Evolutionary conservation across 2,329 filamentous ascomycete genomes (phyloP).

Genomic region (Waltergamsia citrina): DNA sequence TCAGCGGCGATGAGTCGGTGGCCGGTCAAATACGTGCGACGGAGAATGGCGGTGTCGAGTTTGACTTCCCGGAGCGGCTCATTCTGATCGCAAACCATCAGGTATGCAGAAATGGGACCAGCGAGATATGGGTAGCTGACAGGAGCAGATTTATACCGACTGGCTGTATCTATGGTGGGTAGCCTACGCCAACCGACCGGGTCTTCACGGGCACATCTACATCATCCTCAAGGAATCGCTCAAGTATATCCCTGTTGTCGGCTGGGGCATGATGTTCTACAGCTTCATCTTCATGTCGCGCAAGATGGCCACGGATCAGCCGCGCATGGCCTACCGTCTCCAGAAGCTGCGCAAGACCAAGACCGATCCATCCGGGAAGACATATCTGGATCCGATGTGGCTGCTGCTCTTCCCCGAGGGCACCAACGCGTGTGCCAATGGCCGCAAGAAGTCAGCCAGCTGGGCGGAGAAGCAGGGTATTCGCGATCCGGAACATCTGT

Average conservation of each 20-base stretch:
- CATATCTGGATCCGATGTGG: slow-evolving; percentile 75
- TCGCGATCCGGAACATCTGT: slow-evolving; percentile 61
- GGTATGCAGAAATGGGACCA: slow-evolving; percentile 26
- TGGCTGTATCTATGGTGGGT: slow-evolving; percentile 94
- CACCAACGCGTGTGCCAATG: slow-evolving; percentile 68
- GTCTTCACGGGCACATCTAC: slow-evolving; percentile 78
- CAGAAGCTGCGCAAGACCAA: slow-evolving; percentile 54
- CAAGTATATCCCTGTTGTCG: slow-evolving; percentile 71
- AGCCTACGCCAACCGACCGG: slow-evolving; percentile 66
- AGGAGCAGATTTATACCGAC: slow-evolving; percentile 65
- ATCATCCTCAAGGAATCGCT: slow-evolving; percentile 87
- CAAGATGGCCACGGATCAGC: slow-evolving; percentile 74
- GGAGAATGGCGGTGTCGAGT: slow-evolving; percentile 63
- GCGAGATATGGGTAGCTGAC: slow-evolving; percentile 6
- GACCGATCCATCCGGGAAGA: slow-evolving; percentile 40
- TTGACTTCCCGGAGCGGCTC: slow-evolving; percentile 71
- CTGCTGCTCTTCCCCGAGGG: slow-evolving; percentile 81
- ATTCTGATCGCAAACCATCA: slow-evolving; percentile 85
- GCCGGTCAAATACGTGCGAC: slow-evolving; percentile 63
- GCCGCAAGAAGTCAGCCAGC: slow-evolving; percentile 56
- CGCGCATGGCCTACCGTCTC: slow-evolving; percentile 65
- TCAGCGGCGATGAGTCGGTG: slow-evolving; percentile 77
- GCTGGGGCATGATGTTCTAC: slow-evolving; percentile 75
- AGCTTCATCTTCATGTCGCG: slow-evolving; percentile 89
- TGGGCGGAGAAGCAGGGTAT: slow-evolving; percentile 73